phyloP scores from a whole-genome alignment of 805 yeast species.

The Candida krabiensis region DNA sequence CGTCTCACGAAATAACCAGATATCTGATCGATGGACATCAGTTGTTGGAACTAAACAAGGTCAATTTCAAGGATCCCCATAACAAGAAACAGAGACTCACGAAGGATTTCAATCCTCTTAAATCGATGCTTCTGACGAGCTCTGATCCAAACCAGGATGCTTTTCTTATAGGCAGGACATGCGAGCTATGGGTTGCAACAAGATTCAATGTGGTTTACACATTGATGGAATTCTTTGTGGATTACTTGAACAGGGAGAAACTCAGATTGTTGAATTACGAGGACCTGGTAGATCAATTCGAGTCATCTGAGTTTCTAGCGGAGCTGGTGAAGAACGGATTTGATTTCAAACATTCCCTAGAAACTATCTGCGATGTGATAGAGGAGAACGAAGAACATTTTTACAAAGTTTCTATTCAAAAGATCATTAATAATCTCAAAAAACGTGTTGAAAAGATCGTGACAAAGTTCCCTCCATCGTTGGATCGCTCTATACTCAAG shows the following conservation, averaged over 20 bases:
- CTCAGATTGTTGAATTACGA: conserved; percentile 40
- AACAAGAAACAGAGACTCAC: conserved; percentile 28
- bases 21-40: conserved; percentile 18
- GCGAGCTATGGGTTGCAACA: conserved; percentile 41
- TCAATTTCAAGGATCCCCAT: conserved; percentile 38
- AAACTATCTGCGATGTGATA: conserved; percentile 38
- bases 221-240: conserved; percentile 37
- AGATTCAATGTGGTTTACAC: conserved; percentile 41
- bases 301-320: conserved; percentile 22
- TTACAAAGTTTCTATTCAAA: conserved; percentile 42
- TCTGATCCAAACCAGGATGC: conserved; percentile 32
- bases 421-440: conserved; percentile 39
- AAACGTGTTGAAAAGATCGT: conserved; percentile 38
- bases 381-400: conserved; percentile 45
- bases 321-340: conserved; percentile 28
- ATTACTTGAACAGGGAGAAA: conserved; percentile 25
- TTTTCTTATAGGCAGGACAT: conserved; percentile 38
- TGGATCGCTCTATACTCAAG: conserved; percentile 10
- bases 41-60: conserved; percentile 41
- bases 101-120: conserved; percentile 36
- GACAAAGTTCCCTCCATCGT: conserved; percentile 37
- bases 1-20: conserved; percentile 11
- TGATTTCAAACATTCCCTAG: conserved; percentile 27
- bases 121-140: conserved; percentile 37
- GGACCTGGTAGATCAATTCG: conserved; percentile 38